These are phyloP conservation scores for Chrysoporthe austroafricana DNA, from an alignment of 2,329 filamentous ascomycete genomes.

Conservation along the genomic window DNA sequence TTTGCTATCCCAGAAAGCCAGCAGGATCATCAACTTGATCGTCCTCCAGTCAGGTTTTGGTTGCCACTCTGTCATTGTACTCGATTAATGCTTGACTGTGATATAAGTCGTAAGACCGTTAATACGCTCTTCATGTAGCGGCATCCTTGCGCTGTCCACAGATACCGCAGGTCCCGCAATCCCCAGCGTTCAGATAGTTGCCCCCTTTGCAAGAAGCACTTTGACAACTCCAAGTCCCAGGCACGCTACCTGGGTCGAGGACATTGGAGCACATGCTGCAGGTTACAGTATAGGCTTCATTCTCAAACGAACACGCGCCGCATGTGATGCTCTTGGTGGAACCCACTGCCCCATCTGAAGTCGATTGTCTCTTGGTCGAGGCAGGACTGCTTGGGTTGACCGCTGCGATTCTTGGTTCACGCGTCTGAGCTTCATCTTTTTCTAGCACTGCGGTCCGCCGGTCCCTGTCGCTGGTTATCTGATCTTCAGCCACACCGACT, in stretches of 20 bases:
- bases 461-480: constrained; percentile 8
- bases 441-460: constrained; percentile 3
- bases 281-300: constrained; percentile 56
- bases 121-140: background rate
- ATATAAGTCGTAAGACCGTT: background rate
- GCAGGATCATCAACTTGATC: too few species aligned
- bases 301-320: constrained; percentile 70
- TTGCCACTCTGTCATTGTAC: too few species aligned
- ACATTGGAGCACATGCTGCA: constrained; percentile 75
- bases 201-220: constrained; percentile 58
- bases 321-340: constrained; percentile 43
- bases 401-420: constrained; percentile 15
- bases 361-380: background rate
- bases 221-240: constrained; percentile 66
- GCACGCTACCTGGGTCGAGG: constrained; percentile 56
- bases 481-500: constrained; percentile 21
- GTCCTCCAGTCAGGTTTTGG: background rate
- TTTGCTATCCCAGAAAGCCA: too few species aligned
- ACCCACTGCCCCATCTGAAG: background rate
- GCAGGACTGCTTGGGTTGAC: background rate
- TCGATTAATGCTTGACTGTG: background rate
- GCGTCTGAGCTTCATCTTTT: constrained; percentile 10
- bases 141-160: constrained; percentile 56
- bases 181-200: constrained; percentile 69
- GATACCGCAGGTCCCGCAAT: constrained; percentile 71